Conservation (phyloP, 371 early-diverging fungal species). For the Mycotypha africana region DNA sequence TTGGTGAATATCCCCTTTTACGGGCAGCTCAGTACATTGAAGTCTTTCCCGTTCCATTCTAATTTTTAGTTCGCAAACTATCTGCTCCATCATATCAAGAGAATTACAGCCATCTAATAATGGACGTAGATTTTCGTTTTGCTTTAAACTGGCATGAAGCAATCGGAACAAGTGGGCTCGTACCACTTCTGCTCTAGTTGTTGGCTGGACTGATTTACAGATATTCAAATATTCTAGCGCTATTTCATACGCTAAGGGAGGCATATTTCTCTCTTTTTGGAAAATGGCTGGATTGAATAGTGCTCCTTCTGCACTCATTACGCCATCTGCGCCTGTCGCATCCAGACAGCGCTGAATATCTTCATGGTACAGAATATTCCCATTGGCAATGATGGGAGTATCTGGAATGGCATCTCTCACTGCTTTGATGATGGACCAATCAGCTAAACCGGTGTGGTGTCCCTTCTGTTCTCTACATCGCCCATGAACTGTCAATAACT, state of each 20-base stretch:
- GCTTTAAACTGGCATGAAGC: constrained; percentile 61
- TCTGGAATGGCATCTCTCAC: constrained; percentile 73
- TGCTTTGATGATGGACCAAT: constrained; percentile 89
- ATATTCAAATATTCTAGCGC: constrained; percentile 80
- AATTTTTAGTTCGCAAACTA: constrained; percentile 23
- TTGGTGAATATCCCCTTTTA: no score
- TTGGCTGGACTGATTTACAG: constrained; percentile 36
- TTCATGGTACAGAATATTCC: constrained; percentile 84
- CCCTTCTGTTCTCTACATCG: constrained; percentile 93
- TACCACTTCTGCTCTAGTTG: constrained; percentile 51
- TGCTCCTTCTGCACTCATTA: constrained; percentile 90
- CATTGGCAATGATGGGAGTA: constrained; percentile 91
- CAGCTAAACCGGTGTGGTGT: constrained; percentile 89
- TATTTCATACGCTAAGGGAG: constrained; percentile 58
- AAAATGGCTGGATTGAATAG: constrained; percentile 89
- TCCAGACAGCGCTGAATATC: constrained; percentile 82
- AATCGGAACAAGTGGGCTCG: constrained; percentile 87
- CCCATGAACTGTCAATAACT: constrained; percentile 92
- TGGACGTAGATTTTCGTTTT: no score
- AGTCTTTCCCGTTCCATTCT: constrained; percentile 5
- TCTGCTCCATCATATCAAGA: constrained; percentile 43
- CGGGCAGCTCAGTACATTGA: no score
- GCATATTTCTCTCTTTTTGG: constrained; percentile 20
- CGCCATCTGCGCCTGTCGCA: constrained; percentile 84
- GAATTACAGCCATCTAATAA: no score